Percentiles rank a stretch among this genome's conserved stretches.
Conservation (phyloP, 345 rosid species). For the Melastoma malabathricum region DNA sequence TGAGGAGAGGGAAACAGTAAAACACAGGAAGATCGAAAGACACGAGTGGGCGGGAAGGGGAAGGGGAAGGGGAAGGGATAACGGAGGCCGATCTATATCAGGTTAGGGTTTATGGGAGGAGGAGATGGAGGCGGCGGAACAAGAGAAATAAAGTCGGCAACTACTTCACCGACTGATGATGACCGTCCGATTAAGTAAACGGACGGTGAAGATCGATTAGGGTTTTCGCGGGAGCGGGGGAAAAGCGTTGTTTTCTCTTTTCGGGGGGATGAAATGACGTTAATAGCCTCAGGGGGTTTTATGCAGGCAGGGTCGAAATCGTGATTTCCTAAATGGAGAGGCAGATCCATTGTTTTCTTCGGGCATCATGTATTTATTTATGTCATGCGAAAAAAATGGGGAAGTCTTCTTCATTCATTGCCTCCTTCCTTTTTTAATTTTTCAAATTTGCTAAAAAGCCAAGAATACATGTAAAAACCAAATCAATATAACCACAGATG, state of each 20-base stretch:
- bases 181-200: slow-evolving; percentile 22
- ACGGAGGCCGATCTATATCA: neutral
- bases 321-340: too few species aligned
- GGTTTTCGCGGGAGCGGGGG: slow-evolving; percentile 10
- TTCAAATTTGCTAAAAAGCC: too few species aligned
- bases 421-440: too few species aligned
- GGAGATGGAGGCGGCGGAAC: neutral
- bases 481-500: too few species aligned
- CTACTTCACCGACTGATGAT: slow-evolving; percentile 6
- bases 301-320: too few species aligned
- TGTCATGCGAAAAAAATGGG: too few species aligned
- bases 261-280: too few species aligned
- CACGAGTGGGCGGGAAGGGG: neutral
- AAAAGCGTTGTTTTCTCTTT: neutral
- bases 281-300: too few species aligned
- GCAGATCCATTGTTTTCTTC: too few species aligned
- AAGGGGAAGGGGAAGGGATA: slow-evolving; percentile 1
- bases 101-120: slow-evolving; percentile 57
- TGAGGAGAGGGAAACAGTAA: slow-evolving; percentile 17
- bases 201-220: slow-evolving; percentile 22
- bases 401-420: too few species aligned
- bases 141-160: slow-evolving; percentile 8
- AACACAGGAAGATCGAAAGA: slow-evolving; percentile 10
- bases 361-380: too few species aligned
- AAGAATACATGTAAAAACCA: too few species aligned